A percentile compares a stretch with the other conserved stretches of the same genome.
phyloP scores from a whole-genome alignment of 202 grass and related monocot species.

The Elaeis oleifera region DNA sequence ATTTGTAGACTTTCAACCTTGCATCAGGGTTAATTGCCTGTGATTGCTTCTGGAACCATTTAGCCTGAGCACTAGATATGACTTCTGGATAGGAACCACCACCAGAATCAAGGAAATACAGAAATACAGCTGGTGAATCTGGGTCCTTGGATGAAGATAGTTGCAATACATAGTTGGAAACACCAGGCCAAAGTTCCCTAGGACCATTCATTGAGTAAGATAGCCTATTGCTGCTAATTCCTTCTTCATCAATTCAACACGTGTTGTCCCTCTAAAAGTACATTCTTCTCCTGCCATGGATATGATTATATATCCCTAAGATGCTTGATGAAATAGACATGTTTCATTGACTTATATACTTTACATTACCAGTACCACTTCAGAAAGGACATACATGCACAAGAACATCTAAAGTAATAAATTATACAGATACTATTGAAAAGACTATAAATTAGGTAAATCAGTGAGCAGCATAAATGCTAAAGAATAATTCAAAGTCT shows the following conservation, averaged over 20 bases:
- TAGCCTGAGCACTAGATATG: constrained; percentile 49
- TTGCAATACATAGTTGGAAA: constrained; percentile 72
- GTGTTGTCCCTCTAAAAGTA: constrained; percentile 49
- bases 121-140: constrained; percentile 36
- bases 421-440: no score
- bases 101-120: constrained; percentile 85
- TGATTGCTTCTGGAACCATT: constrained; percentile 47
- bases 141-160: constrained; percentile 30
- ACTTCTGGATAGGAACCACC: constrained; percentile 74
- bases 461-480: no score
- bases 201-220: constrained; percentile 50
- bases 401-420: no score
- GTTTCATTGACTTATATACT: no score
- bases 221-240: constrained; percentile 39
- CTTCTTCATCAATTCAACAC: constrained; percentile 35
- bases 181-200: constrained; percentile 49
- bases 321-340: no score
- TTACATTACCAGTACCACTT: no score
- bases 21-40: constrained; percentile 47
- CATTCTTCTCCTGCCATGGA: constrained; percentile 27
- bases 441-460: no score
- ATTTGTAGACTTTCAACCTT: constrained; percentile 21
- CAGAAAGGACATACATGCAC: no score
- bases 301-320: no score
- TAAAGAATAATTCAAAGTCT: no score